Evolutionary conservation across 2,329 filamentous ascomycete species (phyloP).

Genomic region (Calonectria pseudoturangicola): DNA sequence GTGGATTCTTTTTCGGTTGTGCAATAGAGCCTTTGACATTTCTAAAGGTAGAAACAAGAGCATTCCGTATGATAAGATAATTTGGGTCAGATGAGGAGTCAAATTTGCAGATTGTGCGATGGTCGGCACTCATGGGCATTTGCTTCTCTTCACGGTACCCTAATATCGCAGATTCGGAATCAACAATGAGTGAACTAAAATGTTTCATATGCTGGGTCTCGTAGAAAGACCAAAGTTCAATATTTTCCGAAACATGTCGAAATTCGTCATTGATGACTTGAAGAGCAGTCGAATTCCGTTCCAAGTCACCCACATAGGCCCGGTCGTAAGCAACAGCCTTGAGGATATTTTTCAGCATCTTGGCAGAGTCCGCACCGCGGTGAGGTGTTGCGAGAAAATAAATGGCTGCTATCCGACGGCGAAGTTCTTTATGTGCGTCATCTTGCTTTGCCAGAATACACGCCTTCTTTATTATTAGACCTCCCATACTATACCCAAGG

Average conservation of each 20-base stretch:
- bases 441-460: slow-evolving; percentile 60
- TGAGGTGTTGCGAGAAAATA: slow-evolving; percentile 66
- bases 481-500: slow-evolving; percentile 68
- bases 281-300: slow-evolving; percentile 58
- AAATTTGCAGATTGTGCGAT: slow-evolving; percentile 66
- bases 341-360: slow-evolving; percentile 60
- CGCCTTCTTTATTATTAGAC: slow-evolving; percentile 59
- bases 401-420: slow-evolving; percentile 57
- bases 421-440: slow-evolving; percentile 53
- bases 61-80: slow-evolving; percentile 59
- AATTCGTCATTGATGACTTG: slow-evolving; percentile 67
- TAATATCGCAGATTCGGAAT: slow-evolving; percentile 64
- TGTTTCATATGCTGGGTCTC: slow-evolving; percentile 59
- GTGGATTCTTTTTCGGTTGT: slow-evolving; percentile 17
- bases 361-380: slow-evolving; percentile 62
- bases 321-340: slow-evolving; percentile 54
- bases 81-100: slow-evolving; percentile 58
- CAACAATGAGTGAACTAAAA: slow-evolving; percentile 55
- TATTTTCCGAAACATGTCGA: slow-evolving; percentile 59
- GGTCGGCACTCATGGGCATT: slow-evolving; percentile 62
- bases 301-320: slow-evolving; percentile 62
- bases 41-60: slow-evolving; percentile 51
- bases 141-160: slow-evolving; percentile 64
- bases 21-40: slow-evolving; percentile 8
- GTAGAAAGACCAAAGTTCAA: slow-evolving; percentile 67